Percentiles rank a stretch among this genome's conserved stretches.
Conservation (phyloP, 129 eudicot genomes). For the Helianthus annuus region DNA sequence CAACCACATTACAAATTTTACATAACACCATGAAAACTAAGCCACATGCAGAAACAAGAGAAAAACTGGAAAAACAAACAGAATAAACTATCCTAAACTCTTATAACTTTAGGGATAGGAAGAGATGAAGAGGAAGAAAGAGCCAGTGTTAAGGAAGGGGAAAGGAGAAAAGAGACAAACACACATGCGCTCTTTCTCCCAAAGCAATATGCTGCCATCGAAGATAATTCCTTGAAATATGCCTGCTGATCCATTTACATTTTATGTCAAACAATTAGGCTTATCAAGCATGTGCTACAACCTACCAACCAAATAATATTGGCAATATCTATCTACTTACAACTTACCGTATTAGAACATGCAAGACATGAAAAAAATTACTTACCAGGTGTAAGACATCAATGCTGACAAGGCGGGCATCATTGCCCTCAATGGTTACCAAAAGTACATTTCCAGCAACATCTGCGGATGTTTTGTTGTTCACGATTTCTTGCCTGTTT, state of each 20-base stretch:
- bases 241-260: slow-evolving; percentile 97
- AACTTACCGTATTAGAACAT: slow-evolving; percentile 30
- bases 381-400: slow-evolving; percentile 96
- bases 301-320: slow-evolving; percentile 41
- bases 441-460: slow-evolving; percentile 89
- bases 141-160: slow-evolving; percentile 71
- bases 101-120: slow-evolving; percentile 48
- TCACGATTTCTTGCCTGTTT: slow-evolving; percentile 96
- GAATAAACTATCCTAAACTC: slow-evolving; percentile 33
- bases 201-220: slow-evolving; percentile 97
- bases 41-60: slow-evolving; percentile 25
- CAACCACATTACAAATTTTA: slow-evolving; percentile 22
- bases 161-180: slow-evolving; percentile 94
- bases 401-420: slow-evolving; percentile 90
- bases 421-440: slow-evolving; percentile 88
- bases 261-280: slow-evolving; percentile 65
- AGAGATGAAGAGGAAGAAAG: slow-evolving; percentile 74
- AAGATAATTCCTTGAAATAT: slow-evolving; percentile 80
- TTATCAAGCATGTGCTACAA: slow-evolving; percentile 49
- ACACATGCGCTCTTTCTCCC: slow-evolving; percentile 96
- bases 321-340: slow-evolving; percentile 25
- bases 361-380: slow-evolving; percentile 13
- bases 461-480: slow-evolving; percentile 95
- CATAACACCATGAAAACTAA: slow-evolving; percentile 25
- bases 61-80: slow-evolving; percentile 15